Percentiles rank a stretch among this genome's conserved stretches.
phyloP scores from a whole-genome alignment of 768 basidiomycete species.

The Rhodotorula diobovata region DNA sequence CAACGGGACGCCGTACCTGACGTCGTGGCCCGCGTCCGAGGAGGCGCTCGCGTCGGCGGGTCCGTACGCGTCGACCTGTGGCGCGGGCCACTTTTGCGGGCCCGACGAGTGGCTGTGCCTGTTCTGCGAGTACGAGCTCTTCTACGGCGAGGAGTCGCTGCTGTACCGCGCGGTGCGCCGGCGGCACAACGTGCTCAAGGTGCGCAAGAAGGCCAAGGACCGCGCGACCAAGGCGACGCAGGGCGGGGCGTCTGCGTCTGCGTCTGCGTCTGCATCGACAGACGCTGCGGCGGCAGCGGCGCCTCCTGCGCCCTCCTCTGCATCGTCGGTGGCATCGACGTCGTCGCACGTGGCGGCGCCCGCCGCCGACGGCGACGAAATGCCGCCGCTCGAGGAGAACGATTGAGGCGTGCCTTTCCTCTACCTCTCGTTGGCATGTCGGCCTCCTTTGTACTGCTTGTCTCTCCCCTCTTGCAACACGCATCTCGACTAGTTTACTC shows the following conservation, averaged over 20 bases:
- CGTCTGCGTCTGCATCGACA: background rate
- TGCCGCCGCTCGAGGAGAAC: background rate
- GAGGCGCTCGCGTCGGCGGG: slow-evolving; percentile 40
- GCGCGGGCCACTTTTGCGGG: slow-evolving; percentile 53
- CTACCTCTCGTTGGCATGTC: background rate
- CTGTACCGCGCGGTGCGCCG: slow-evolving; percentile 64
- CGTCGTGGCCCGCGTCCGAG: slow-evolving; percentile 35
- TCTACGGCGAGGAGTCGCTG: slow-evolving; percentile 73
- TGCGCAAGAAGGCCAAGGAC: slow-evolving; percentile 49
- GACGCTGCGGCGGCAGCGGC: background rate
- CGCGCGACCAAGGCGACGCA: slow-evolving; percentile 31
- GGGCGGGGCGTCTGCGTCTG: background rate
- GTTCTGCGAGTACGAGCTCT: slow-evolving; percentile 86
- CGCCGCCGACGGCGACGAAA: background rate
- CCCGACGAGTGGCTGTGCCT: slow-evolving; percentile 90
- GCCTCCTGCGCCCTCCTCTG: too few relatives aligned
- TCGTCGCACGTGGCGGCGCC: background rate
- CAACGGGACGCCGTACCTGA: slow-evolving; percentile 43
- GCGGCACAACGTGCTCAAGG: slow-evolving; percentile 70
- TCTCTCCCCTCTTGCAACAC: background rate
- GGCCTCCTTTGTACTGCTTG: background rate
- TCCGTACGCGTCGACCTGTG: slow-evolving; percentile 24
- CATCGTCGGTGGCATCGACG: background rate
- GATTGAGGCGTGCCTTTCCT: background rate
- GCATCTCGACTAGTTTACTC: too few relatives aligned